phyloP scores from a whole-genome alignment of 2,329 filamentous ascomycete species.

The Periconia macrospinosa region DNA sequence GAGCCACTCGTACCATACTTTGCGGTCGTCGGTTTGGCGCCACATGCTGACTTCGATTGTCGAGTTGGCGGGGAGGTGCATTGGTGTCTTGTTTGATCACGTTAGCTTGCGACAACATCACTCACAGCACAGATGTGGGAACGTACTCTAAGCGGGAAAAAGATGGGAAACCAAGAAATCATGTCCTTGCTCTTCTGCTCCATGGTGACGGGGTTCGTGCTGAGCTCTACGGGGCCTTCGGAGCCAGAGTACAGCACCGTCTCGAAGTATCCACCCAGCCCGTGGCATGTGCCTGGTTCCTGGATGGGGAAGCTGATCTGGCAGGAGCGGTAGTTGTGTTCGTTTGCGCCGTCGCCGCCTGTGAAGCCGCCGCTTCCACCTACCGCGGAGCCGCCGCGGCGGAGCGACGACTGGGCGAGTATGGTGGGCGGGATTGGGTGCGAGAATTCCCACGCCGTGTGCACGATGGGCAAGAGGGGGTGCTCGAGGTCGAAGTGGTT shows the following conservation, averaged over 20 bases:
- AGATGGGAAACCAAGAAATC: conserved; percentile 99
- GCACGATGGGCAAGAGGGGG: conserved; percentile 55
- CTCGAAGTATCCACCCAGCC: conserved; percentile 93
- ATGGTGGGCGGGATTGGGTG: conserved; percentile 70
- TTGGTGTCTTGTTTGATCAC: conserved; percentile 65
- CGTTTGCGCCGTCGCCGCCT: conserved; percentile 79
- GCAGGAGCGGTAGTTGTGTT: conserved; percentile 85
- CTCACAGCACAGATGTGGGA: background rate
- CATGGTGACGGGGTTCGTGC: conserved; percentile 89
- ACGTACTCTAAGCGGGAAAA: conserved; percentile 88
- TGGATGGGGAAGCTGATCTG: conserved; percentile 77
- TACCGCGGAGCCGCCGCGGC: conserved; percentile 65
- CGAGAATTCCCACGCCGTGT: conserved; percentile 77
- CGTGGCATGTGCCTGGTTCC: conserved; percentile 82
- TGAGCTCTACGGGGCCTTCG: conserved; percentile 73
- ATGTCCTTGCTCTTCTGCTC: conserved; percentile 92
- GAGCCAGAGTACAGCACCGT: conserved; percentile 78
- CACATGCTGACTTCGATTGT: conserved; percentile 93
- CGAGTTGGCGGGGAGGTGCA: conserved; percentile 81
- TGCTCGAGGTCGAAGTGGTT: conserved; percentile 34
- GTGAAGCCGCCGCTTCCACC: conserved; percentile 73
- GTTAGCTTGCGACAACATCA: conserved; percentile 4
- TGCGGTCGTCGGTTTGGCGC: conserved; percentile 91
- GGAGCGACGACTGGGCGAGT: conserved; percentile 57
- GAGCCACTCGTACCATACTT: conserved; percentile 99